These are phyloP conservation scores for Hirschioporus abietinus DNA, from an alignment of 768 basidiomycete genomes.

Conservation along the genomic window DNA sequence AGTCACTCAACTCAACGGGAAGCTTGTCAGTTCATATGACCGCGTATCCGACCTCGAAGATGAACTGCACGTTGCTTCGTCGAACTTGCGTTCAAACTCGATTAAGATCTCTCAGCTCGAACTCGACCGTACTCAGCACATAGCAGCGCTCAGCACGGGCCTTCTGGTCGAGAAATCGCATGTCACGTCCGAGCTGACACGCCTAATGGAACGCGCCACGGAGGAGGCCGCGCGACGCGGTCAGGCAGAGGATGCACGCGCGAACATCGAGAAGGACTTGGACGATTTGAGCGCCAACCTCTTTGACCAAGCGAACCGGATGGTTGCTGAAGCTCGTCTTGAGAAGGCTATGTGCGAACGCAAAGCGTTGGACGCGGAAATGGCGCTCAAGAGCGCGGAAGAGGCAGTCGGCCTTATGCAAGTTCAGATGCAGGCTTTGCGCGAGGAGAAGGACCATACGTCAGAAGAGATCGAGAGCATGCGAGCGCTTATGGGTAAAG, in stretches of 20 bases:
- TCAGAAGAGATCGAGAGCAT: slow-evolving; percentile 49
- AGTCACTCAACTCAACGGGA: slow-evolving; percentile 84
- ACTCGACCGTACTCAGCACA: slow-evolving; percentile 78
- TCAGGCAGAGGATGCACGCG: slow-evolving; percentile 79
- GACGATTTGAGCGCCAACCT: slow-evolving; percentile 89
- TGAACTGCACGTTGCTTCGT: slow-evolving; percentile 63
- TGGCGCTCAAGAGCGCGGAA: slow-evolving; percentile 76
- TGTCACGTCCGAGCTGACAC: slow-evolving; percentile 86
- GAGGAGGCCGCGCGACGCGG: slow-evolving; percentile 91
- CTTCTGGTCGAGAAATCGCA: slow-evolving; percentile 87
- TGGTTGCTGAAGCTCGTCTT: slow-evolving; percentile 93
- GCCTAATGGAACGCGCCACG: slow-evolving; percentile 91
- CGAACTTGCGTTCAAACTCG: slow-evolving; percentile 52
- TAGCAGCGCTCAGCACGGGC: slow-evolving; percentile 86
- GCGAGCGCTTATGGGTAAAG: slow-evolving; percentile 53
- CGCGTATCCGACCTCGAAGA: slow-evolving; percentile 92
- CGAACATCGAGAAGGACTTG: slow-evolving; percentile 86
- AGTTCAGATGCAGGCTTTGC: slow-evolving; percentile 72
- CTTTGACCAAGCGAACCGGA: slow-evolving; percentile 90
- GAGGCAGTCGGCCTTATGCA: slow-evolving; percentile 84
- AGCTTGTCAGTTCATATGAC: slow-evolving; percentile 90
- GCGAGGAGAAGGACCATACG: slow-evolving; percentile 58
- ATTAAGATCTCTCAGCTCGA: slow-evolving; percentile 76
- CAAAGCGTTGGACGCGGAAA: slow-evolving; percentile 72
- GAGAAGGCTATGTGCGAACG: slow-evolving; percentile 60